phyloP scores from a whole-genome alignment of 2,329 filamentous ascomycete genomes.

The Ceratocystis ficicola region DNA sequence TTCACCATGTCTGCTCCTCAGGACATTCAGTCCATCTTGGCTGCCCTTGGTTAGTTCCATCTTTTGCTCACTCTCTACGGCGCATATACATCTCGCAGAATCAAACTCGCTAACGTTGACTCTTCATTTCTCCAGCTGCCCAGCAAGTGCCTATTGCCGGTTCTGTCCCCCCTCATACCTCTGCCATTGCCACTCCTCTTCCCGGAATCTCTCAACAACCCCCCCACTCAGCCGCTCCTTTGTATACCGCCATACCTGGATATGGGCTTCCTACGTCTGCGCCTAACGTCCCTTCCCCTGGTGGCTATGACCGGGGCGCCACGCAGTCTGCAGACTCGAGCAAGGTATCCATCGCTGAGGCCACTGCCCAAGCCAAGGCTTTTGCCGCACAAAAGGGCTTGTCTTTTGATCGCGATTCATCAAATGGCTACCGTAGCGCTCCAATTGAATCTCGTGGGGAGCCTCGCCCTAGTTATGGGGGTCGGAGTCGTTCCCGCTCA shows the following conservation, averaged over 20 bases:
- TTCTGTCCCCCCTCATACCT: constrained; percentile 8
- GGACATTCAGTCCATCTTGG: constrained; percentile 38
- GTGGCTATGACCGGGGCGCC: constrained; percentile 8
- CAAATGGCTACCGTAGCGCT: constrained; percentile 17
- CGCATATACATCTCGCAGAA: not conserved
- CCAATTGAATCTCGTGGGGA: constrained; percentile 32
- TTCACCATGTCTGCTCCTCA: constrained; percentile 25
- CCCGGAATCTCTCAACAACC: constrained; percentile 17
- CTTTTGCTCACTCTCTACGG: not conserved
- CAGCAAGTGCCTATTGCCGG: constrained; percentile 19
- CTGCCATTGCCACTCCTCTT: not conserved
- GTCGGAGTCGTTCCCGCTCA: constrained; percentile 59
- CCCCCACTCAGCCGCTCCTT: constrained; percentile 16
- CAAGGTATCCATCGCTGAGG: constrained; percentile 38
- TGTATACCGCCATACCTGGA: constrained; percentile 12
- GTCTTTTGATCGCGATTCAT: constrained; percentile 41
- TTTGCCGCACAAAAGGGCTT: constrained; percentile 68
- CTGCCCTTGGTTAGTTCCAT: constrained; percentile 34
- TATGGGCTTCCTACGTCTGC: constrained; percentile 13
- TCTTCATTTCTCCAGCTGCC: constrained; percentile 12
- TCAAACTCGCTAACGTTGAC: not conserved
- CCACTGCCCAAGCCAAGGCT: constrained; percentile 71
- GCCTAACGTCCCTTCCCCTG: constrained; percentile 6
- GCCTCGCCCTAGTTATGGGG: constrained; percentile 30
- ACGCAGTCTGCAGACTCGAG: not conserved